Conservation (phyloP, 495 filamentous ascomycete genomes). For the Penicillium lividum region DNA sequence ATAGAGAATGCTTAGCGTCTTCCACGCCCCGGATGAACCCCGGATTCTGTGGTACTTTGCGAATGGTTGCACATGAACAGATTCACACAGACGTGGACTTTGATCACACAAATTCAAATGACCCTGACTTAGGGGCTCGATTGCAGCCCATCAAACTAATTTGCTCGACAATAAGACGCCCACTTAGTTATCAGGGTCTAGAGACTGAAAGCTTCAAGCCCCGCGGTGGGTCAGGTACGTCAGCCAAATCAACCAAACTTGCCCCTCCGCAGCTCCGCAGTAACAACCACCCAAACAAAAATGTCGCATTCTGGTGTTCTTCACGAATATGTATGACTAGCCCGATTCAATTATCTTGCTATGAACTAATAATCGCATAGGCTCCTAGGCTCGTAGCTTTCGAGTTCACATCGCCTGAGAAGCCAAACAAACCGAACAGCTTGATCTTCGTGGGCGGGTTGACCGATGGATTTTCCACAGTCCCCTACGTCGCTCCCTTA, state of each 20-base stretch:
- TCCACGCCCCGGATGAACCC: background rate
- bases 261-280: background rate
- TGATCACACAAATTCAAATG: too few relatives aligned
- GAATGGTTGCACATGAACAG: too few relatives aligned
- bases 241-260: constrained; percentile 8
- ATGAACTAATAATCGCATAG: constrained; percentile 30
- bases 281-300: constrained; percentile 7
- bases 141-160: too few relatives aligned
- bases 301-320: constrained; percentile 36
- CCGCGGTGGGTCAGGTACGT: constrained; percentile 20
- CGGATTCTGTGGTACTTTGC: background rate
- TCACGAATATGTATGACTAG: constrained; percentile 40
- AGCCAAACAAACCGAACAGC: constrained; percentile 54
- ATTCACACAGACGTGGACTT: too few relatives aligned
- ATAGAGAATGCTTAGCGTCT: background rate
- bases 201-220: constrained; percentile 5
- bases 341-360: background rate
- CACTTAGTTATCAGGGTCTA: background rate
- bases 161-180: background rate
- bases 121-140: too few relatives aligned
- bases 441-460: constrained; percentile 86
- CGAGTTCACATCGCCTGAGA: constrained; percentile 47
- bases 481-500: constrained; percentile 59
- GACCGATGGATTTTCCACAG: constrained; percentile 73
- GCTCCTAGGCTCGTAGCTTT: constrained; percentile 58